A percentile compares a stretch with the other conserved stretches of the same genome.
These are phyloP conservation scores for Xenoacremonium recifei DNA, from an alignment of 2,329 filamentous ascomycete species.

Conservation along the genomic window DNA sequence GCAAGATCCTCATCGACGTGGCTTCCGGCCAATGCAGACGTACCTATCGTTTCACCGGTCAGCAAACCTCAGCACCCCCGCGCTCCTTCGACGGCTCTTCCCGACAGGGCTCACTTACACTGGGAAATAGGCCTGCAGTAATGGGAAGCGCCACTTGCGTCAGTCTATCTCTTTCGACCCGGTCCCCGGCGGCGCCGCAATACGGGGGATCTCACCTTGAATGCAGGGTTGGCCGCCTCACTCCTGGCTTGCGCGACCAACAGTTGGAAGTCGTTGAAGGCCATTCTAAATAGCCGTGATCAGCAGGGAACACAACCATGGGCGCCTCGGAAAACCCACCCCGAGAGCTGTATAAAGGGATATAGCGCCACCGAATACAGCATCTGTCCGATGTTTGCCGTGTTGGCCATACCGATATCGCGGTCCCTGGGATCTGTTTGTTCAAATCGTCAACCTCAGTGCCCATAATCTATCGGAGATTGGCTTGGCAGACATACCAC, in stretches of 20 bases:
- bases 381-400: slow-evolving; percentile 52
- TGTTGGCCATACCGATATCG: slow-evolving; percentile 53
- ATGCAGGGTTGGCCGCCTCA: slow-evolving; percentile 51
- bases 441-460: slow-evolving; percentile 3
- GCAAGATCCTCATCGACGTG: slow-evolving; percentile 24
- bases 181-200: too few relatives aligned
- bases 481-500: slow-evolving; percentile 43
- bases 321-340: slow-evolving; percentile 34
- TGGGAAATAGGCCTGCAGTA: slow-evolving; percentile 56
- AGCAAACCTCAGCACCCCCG: slow-evolving; percentile 8
- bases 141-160: slow-evolving; percentile 1
- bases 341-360: slow-evolving; percentile 50
- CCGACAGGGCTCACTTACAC: slow-evolving; percentile 49
- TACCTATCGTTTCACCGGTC: slow-evolving; percentile 43
- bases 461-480: neutral
- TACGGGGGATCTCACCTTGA: slow-evolving; percentile 48
- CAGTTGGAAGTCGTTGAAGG: slow-evolving; percentile 55
- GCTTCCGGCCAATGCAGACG: slow-evolving; percentile 62
- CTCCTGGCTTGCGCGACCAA: slow-evolving; percentile 54
- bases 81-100: neutral
- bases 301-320: slow-evolving; percentile 1
- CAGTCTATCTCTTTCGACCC: slow-evolving; percentile 5
- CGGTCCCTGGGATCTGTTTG: slow-evolving; percentile 47
- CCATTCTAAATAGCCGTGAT: slow-evolving; percentile 44
- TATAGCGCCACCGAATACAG: slow-evolving; percentile 56